Evolutionary conservation across 192 early-diverging fungal genomes (phyloP).

Genomic region (Piromyces finnis): DNA sequence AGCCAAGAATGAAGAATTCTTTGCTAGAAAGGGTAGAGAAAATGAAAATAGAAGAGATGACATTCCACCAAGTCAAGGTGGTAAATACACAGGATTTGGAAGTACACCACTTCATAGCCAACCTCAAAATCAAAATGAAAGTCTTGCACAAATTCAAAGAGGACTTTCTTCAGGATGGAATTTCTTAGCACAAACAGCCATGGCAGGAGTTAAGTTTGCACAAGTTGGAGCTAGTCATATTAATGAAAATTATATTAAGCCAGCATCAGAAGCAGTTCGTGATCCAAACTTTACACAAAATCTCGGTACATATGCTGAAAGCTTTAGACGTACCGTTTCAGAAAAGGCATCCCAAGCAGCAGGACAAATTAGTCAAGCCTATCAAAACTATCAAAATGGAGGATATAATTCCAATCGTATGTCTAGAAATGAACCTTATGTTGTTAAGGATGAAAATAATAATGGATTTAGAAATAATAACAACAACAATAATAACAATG

Average conservation of each 20-base stretch:
- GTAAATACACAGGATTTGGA: conserved; percentile 58
- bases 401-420: background rate
- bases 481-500: background rate
- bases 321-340: background rate
- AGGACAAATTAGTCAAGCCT: background rate
- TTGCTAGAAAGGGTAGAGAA: conserved; percentile 36
- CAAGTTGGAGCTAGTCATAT: background rate
- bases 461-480: background rate
- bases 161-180: background rate
- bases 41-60: conserved; percentile 36
- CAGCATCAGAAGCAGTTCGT: background rate
- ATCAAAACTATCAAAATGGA: background rate
- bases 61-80: conserved; percentile 57
- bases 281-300: background rate
- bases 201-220: background rate
- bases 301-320: background rate
- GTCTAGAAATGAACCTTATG: background rate
- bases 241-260: background rate
- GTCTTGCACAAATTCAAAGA: background rate
- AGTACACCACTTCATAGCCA: conserved; percentile 10
- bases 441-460: background rate
- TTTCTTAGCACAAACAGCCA: background rate
- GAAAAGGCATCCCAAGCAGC: background rate
- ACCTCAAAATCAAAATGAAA: background rate
- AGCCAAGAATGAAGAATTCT: conserved; percentile 60